phyloP scores from a whole-genome alignment of 1,139 yeast species.

The Sugiyamaella neomexicana region DNA sequence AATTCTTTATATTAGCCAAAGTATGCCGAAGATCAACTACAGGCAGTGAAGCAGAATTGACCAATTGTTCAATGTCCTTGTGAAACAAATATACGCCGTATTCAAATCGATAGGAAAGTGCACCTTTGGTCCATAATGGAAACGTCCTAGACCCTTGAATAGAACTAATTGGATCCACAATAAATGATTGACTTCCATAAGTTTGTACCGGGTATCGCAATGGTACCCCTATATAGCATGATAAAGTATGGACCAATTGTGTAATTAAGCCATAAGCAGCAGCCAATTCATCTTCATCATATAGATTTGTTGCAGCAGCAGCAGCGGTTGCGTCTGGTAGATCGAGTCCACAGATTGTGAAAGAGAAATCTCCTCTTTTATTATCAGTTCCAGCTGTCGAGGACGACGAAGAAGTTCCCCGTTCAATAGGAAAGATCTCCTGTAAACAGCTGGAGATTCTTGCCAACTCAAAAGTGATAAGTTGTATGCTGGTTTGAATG shows the following conservation, averaged over 20 bases:
- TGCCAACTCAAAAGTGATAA: constrained; percentile 28
- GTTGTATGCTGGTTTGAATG: constrained; percentile 18
- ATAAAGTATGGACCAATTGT: constrained; percentile 46
- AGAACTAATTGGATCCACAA: constrained; percentile 51
- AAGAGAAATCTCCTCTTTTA: constrained; percentile 35
- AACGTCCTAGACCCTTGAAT: constrained; percentile 46
- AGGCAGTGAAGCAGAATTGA: constrained; percentile 40
- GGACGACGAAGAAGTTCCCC: constrained; percentile 21
- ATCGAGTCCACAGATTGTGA: constrained; percentile 41
- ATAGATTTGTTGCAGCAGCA: constrained; percentile 28
- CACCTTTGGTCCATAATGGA: constrained; percentile 53
- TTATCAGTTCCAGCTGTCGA: background rate
- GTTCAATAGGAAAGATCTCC: constrained; percentile 43
- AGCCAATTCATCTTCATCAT: constrained; percentile 45
- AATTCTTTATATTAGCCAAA: constrained; percentile 43
- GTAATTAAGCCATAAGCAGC: constrained; percentile 53
- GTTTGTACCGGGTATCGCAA: constrained; percentile 54
- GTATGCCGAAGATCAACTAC: constrained; percentile 44
- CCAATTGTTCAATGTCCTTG: constrained; percentile 53
- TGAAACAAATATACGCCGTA: constrained; percentile 52
- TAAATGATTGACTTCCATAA: constrained; percentile 52
- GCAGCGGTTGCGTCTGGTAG: constrained; percentile 29
- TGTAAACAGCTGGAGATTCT: constrained; percentile 33
- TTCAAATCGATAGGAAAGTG: constrained; percentile 51
- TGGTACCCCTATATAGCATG: constrained; percentile 49